Evolutionary conservation across 1,139 yeast genomes (phyloP), one percentile per base, ranked within the genome.

Genomic region (Geotrichum australiense): DNA sequence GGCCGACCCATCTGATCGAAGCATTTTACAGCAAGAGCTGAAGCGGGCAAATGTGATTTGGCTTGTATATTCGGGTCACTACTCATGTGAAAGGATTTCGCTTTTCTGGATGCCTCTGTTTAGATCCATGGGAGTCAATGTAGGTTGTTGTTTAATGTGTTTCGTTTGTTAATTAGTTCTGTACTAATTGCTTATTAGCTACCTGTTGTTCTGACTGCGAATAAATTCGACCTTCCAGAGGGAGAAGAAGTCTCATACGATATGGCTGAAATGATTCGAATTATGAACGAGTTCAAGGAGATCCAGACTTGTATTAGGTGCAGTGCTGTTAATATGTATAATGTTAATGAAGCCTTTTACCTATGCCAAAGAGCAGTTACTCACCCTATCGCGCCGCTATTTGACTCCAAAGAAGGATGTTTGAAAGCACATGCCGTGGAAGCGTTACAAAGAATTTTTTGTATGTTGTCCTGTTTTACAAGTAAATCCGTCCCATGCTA

Each of bases 51-150:
- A 85, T 61, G 96, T 87, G 10, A 83, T 91, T 7, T 84, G 96
- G 91, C 69, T 91, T 21, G 89, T 91, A 0, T 91, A 87, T 58
- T 75, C 93, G 1, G 97, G 89, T 55, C 95, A 87, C 57, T 93
- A 87, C 56, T 86, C 96, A 0, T 91, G 89, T 57, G 97, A 91
- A 58, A 70, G 97, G 42, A 76, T 91, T 8, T 79, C 94, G 2
- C 67, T 89, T 26, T 89, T 87, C 59, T 91, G 98, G 98, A 80
- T 91, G 75, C 94, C 94, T 35, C 74, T 81, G 67, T 81, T 91
- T 56, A 69, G 98, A 47, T 84, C 95, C 1, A 69, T 86, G 71
- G 98, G 98, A 2, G 87, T 91, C 39, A 91, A 91, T 57, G 47
- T 41, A 36, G 21, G 44, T 25, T 5, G 12, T 5, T 20, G n/a